Conservation (phyloP, 106 monocot genomes). For the Amphibolis antarctica region DNA sequence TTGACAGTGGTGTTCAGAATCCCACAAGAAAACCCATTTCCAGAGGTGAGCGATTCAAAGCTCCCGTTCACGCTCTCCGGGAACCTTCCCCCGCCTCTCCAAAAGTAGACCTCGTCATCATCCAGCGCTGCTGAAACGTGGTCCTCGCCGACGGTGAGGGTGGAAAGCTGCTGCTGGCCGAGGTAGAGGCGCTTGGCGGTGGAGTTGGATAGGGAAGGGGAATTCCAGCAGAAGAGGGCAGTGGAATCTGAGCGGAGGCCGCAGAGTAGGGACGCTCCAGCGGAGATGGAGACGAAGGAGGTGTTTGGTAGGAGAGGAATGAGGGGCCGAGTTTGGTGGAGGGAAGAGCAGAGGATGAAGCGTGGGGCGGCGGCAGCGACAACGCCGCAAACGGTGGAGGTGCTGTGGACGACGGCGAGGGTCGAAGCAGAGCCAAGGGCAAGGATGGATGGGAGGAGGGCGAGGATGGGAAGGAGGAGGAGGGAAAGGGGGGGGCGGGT, state of each 20-base stretch:
- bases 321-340: not conserved
- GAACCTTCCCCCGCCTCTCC: slow-evolving; percentile 37
- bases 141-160: slow-evolving; percentile 48
- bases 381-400: slow-evolving; percentile 3
- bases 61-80: slow-evolving; percentile 12
- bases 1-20: slow-evolving; percentile 25
- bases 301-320: slow-evolving; percentile 6
- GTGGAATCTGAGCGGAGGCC: slow-evolving; percentile 4
- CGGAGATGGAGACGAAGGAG: slow-evolving; percentile 17
- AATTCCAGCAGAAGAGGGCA: slow-evolving; percentile 53
- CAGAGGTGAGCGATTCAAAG: slow-evolving; percentile 62
- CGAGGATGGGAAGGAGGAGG: not conserved
- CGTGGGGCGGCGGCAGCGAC: not conserved
- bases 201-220: not conserved
- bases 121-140: slow-evolving; percentile 33
- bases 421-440: not conserved
- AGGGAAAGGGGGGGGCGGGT: not conserved
- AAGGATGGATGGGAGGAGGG: not conserved
- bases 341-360: not conserved
- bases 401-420: slow-evolving; percentile 1
- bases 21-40: slow-evolving; percentile 60
- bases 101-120: slow-evolving; percentile 26
- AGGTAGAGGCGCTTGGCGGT: slow-evolving; percentile 52
- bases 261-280: slow-evolving; percentile 14
- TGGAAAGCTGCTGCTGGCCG: slow-evolving; percentile 16